Base-by-base conservation (phyloP, 345 rosid species). In the Xanthoceras sorbifolium region DNA sequence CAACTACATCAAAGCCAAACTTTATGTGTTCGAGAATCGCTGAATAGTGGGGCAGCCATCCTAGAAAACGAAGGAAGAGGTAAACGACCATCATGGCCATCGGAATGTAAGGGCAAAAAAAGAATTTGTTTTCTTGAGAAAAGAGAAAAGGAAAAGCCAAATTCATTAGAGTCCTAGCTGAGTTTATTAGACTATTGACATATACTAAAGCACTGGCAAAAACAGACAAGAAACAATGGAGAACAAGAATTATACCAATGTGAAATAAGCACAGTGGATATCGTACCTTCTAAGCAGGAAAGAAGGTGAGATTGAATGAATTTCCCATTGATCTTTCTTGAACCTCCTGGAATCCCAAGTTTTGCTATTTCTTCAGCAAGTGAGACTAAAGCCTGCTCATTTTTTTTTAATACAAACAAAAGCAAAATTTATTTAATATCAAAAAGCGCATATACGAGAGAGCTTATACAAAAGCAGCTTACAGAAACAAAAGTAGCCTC, bases 281-380 rank as follows among this genome's bases (percentile, higher is more conserved):
- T n/a, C 46, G 10, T 75, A 94, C 98, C 97, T 75, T 86, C 85
- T 83, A 93, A 88, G 40, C 95, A 92, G 25, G 86, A 79, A 70
- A 79, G 86, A 77, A 94, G 95, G 75, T 94, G 97, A 9, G 97
- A 91, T 9, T 94, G 97, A 76, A 94, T 85, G 85, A 90, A 91
- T 76, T 88, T 94, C 55, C 98, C 98, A 65, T 90, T 88, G 65
- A 94, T 91, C 83, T 91, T 91, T 83, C 98, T 93, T 44, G 95
- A 84, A 72, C 94, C 91, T 83, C 78, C 79, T n/a, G 94, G 90
- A 73, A 90, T 89, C 68, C 85, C 83, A 36, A 78, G 80, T 78
- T 86, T 85, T 67, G 93, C 88, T 77, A 94, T 84, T 88, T 94
- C 97, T 78, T 90, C 92, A 1, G 94, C 92, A 73, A 93, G 72